Percentiles rank a stretch among this genome's conserved stretches.
Evolutionary conservation across 345 rosid genomes (phyloP).

Genomic region (Corchorus olitorius): DNA sequence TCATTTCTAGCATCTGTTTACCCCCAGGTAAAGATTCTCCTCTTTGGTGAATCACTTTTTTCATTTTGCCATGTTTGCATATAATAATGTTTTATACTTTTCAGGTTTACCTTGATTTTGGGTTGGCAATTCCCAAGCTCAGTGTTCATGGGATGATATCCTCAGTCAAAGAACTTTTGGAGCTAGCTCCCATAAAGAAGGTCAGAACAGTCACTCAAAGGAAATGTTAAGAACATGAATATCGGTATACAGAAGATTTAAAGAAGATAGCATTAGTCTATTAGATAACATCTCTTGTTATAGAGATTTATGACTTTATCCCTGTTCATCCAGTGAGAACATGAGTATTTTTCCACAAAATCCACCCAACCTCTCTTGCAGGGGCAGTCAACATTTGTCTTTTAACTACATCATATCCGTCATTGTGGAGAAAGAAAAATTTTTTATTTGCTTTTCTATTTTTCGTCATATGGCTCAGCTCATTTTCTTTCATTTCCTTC

Average conservation of each 20-base stretch:
- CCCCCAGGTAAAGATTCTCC: conserved; percentile 55
- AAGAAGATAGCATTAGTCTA: neutral
- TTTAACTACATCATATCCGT: neutral
- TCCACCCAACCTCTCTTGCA: conserved; percentile 1
- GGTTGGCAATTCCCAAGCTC: conserved; percentile 93
- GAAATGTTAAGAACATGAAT: neutral
- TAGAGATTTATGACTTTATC: neutral
- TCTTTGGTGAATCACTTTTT: neutral
- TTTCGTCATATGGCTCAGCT: neutral
- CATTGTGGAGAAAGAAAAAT: neutral
- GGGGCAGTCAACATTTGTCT: no score
- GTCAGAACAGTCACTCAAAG: conserved; percentile 38
- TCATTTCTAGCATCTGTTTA: conserved; percentile 87
- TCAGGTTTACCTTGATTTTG: conserved; percentile 93
- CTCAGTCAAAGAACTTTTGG: conserved; percentile 84
- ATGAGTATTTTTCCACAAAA: neutral
- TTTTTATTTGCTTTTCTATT: neutral
- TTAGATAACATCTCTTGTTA: neutral
- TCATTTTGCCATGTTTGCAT: conserved; percentile 1
- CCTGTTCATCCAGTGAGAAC: neutral
- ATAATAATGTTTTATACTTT: conserved; percentile 25
- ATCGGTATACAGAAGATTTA: neutral
- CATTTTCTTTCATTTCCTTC: neutral
- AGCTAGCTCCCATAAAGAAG: conserved; percentile 84
- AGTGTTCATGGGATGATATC: conserved; percentile 88